Conservation (phyloP, 768 basidiomycete species). For the Tulasnella sp. region DNA sequence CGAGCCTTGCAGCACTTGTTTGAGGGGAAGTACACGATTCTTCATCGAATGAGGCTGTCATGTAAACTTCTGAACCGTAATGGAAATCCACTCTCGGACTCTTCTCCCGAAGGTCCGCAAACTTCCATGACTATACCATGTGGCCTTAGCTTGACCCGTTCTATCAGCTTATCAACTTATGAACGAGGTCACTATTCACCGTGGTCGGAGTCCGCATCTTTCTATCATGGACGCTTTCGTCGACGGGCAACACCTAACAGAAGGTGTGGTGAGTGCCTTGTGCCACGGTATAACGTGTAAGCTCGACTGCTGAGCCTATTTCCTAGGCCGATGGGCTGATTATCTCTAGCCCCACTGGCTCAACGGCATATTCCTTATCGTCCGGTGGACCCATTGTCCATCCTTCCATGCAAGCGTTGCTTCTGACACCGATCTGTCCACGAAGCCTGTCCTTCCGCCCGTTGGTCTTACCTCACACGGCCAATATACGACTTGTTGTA, state of each 20-base stretch:
- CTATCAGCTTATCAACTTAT: slow-evolving; percentile 86
- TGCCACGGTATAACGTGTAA: not conserved
- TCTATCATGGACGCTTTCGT: slow-evolving; percentile 91
- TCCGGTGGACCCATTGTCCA: slow-evolving; percentile 95
- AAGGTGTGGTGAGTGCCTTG: slow-evolving; percentile 65
- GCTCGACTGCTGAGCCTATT: not conserved
- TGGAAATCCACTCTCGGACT: slow-evolving; percentile 35
- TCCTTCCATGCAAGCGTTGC: slow-evolving; percentile 77
- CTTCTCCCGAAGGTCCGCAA: not conserved
- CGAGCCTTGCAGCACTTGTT: slow-evolving; percentile 73
- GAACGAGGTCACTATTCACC: slow-evolving; percentile 91
- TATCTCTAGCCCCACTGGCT: slow-evolving; percentile 91
- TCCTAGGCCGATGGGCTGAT: slow-evolving; percentile 83
- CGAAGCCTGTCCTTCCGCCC: slow-evolving; percentile 86
- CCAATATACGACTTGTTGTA: slow-evolving; percentile 27
- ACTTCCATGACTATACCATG: not conserved
- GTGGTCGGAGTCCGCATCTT: slow-evolving; percentile 82
- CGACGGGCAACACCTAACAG: slow-evolving; percentile 89
- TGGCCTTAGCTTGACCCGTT: not conserved
- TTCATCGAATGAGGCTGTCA: slow-evolving; percentile 83
- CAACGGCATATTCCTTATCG: slow-evolving; percentile 91
- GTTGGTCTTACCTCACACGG: slow-evolving; percentile 62
- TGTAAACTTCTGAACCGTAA: slow-evolving; percentile 63
- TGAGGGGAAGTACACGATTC: slow-evolving; percentile 63
- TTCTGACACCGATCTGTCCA: slow-evolving; percentile 93